Evolutionary conservation across 108 stramenopile genomes (phyloP).

Genomic region (Hondaea fermentalgiana): DNA sequence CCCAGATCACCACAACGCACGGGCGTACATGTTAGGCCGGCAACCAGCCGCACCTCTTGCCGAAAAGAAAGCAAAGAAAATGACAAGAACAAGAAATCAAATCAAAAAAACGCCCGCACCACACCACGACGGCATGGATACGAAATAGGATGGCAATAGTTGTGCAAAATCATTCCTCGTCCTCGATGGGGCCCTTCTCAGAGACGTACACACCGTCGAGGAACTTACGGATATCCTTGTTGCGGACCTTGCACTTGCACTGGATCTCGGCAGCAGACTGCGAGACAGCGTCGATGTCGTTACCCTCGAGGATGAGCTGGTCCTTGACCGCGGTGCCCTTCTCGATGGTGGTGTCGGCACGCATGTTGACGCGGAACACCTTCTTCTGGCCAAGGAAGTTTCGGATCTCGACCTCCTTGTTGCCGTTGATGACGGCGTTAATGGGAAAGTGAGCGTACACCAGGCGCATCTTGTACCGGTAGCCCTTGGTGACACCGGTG

Average conservation of each 20-base stretch:
- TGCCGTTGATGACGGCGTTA: constrained; percentile 75
- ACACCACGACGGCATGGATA: not conserved
- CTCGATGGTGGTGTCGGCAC: constrained; percentile 79
- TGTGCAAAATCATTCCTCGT: constrained; percentile 5
- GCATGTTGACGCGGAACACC: constrained; percentile 75
- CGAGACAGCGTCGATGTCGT: constrained; percentile 90
- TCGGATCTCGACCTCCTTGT: constrained; percentile 71
- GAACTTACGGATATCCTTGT: constrained; percentile 99
- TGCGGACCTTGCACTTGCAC: constrained; percentile 83
- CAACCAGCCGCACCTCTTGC: not conserved
- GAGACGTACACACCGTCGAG: constrained; percentile 98
- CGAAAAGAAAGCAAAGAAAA: not conserved
- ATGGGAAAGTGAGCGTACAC: constrained; percentile 99
- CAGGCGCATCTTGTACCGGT: constrained; percentile 98
- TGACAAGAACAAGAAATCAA: not conserved
- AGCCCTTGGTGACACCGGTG: constrained; percentile 94
- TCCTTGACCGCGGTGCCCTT: constrained; percentile 93
- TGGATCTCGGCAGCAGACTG: constrained; percentile 88
- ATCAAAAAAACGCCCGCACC: not conserved
- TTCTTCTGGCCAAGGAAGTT: constrained; percentile 99
- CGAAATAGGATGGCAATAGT: not conserved
- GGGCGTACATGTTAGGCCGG: no score
- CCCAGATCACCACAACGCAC: no score
- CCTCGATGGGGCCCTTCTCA: constrained; percentile 77
- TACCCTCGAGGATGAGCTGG: constrained; percentile 89